Evolutionary conservation across 495 filamentous ascomycete species (phyloP), one percentile per base, ranked within the genome.

Genomic region (Annulohypoxylon maeteangense): DNA sequence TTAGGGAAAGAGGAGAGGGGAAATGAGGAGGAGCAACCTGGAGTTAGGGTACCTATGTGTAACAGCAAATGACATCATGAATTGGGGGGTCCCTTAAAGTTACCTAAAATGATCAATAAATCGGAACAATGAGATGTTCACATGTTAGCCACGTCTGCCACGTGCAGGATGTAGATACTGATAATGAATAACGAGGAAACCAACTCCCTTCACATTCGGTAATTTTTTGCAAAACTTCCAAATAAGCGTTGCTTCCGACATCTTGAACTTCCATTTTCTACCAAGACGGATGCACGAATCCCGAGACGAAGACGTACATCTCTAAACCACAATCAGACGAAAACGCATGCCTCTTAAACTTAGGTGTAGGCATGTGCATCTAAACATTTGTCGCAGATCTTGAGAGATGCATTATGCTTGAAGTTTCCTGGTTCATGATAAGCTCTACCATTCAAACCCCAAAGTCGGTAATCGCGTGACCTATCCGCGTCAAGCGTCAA

Each of bases 401-500:
- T 69, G 34, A 56, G 57, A 68, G 56, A 42, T 65, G 50, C 40
- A 53, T 65, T 23, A 68, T 62, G 57, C 50, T 27, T 53, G 12
- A 27, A 48, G 27, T 63, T 62, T 29, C 22, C 57, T 45, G 25
- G 16, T 6, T n/a, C 59, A 45, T 59, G 59, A 64, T 72, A 63
- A 68, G 64, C 69, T 12, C 63, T 59, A 55, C 64, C 64, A 44
- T 47, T 44, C 23, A 50, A 50, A 55, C n/a, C 20, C 40, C n/a
- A 60, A 29, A 29, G 38, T 55, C 22, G 55, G 69, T 16, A 64
- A 73, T 69, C 70, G 61, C 61, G 57, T 73, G 70, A 73, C 62
- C 40, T 18, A 18, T 58, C 55, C 45, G 56, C 65, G 40, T 47
- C 27, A 55, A 47, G 55, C 65, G 44, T 50, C 40, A 44, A 44